A percentile compares a stretch with the other conserved stretches of the same genome.
Conservation (phyloP, 306 rosid species). For the Pyrus communis region DNA sequence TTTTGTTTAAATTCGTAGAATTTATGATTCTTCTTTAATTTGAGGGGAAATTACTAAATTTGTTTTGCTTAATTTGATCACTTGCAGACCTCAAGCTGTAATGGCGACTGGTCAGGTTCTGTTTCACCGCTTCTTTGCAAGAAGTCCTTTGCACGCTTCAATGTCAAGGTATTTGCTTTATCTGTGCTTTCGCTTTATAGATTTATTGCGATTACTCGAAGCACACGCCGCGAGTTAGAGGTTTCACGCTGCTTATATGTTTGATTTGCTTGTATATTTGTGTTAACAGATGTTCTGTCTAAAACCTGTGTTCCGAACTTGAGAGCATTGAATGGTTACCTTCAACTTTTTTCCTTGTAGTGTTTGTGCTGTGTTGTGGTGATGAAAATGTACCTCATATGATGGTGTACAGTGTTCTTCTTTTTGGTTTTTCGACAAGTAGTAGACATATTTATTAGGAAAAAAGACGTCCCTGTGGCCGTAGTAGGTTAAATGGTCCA, state of each 20-base stretch:
- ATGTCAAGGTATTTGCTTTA: conserved; percentile 59
- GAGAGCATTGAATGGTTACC: not conserved
- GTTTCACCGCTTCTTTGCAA: conserved; percentile 92
- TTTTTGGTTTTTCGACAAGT: not conserved
- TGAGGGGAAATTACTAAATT: not conserved
- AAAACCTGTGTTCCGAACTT: not conserved
- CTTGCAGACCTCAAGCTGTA: conserved; percentile 79
- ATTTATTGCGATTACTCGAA: not conserved
- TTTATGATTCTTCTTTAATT: not conserved
- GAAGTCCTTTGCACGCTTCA: conserved; percentile 87
- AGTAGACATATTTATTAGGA: not conserved
- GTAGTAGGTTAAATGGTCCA: not conserved
- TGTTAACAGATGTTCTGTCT: not conserved
- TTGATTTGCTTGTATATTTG: not conserved
- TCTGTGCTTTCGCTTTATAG: not conserved
- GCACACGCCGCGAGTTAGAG: not conserved
- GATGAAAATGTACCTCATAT: not conserved
- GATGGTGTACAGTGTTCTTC: not conserved
- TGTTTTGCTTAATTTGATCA: not conserved
- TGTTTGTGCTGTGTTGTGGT: not conserved
- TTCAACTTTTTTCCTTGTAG: not conserved
- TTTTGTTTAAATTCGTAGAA: not conserved
- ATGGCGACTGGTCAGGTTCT: conserved; percentile 98
- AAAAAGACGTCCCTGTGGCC: not conserved
- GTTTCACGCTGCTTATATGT: not conserved